Evolutionary conservation across 768 basidiomycete genomes (phyloP).

Genomic region (Suillus luteus): DNA sequence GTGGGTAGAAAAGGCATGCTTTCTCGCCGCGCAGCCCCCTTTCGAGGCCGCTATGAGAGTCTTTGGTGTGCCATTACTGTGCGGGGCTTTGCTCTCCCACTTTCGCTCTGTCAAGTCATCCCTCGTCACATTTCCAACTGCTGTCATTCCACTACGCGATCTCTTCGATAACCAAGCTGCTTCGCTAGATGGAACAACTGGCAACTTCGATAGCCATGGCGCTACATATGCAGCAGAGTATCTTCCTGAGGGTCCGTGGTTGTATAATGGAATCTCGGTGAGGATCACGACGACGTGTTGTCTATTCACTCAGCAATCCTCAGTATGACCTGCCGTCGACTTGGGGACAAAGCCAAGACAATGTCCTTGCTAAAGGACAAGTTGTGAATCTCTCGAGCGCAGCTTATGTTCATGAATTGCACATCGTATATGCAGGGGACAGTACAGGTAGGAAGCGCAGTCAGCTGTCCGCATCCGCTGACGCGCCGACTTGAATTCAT

Average conservation of each 20-base stretch:
- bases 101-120: slow-evolving; percentile 17
- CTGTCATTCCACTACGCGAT: slow-evolving; percentile 29
- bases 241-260: slow-evolving; percentile 42
- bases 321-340: slow-evolving; percentile 45
- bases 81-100: slow-evolving; percentile 23
- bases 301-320: background rate
- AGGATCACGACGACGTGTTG: slow-evolving; percentile 4
- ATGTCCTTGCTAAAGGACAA: slow-evolving; percentile 47
- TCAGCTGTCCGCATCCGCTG: background rate
- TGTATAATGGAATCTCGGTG: slow-evolving; percentile 43
- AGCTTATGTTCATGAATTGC: slow-evolving; percentile 48
- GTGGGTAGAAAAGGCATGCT: slow-evolving; percentile 19
- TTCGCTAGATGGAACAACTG: slow-evolving; percentile 37
- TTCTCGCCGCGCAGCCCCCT: slow-evolving; percentile 6
- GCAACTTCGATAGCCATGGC: slow-evolving; percentile 42
- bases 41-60: slow-evolving; percentile 17
- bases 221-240: slow-evolving; percentile 43
- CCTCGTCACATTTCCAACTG: slow-evolving; percentile 35
- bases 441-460: slow-evolving; percentile 33
- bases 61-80: slow-evolving; percentile 26
- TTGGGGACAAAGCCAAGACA: slow-evolving; percentile 47
- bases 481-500: background rate
- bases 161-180: slow-evolving; percentile 48
- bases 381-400: slow-evolving; percentile 34
- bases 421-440: slow-evolving; percentile 50